Base-by-base conservation (phyloP, 345 rosid genomes). In the Dipteronia sinensis region DNA sequence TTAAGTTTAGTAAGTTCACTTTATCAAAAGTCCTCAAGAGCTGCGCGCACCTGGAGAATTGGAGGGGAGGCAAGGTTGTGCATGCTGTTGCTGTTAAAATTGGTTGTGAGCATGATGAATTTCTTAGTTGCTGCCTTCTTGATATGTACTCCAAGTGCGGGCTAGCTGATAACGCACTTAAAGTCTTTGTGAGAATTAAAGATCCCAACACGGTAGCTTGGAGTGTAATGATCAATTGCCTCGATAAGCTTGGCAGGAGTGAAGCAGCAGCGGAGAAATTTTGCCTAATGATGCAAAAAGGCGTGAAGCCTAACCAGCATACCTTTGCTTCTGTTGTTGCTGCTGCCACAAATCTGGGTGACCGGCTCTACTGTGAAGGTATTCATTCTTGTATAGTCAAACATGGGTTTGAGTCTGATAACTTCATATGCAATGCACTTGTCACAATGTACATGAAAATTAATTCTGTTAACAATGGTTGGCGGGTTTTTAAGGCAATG, bases 61-160 rank as follows among this genome's bases (percentile, higher is more conserved):
- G 83, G 78, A 78, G 67, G 55, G 83, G 79, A 56, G 90, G 89
- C 47, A 72, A 65, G 80, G 67, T 77, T 34, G 80, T 83, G 70
- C 92, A 87, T 81, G 85, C 86, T 69, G 15, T 84, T 69, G 81
- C 79, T 9, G 80, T 84, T 56, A 87, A 76, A 62, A 76, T 76
- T 62, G 88, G 86, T 51, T 73, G 68, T 61, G 87, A 78, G 67
- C 61, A 78, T 74, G 88, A 84, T 83, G 80, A 82, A 69, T 72
- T 82, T 80, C 67, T 84, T 12, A 77, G 87, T 69, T 89, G 88
- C 56, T 59, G 74, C 53, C 86, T 89, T 75, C 75, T 86, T 84
- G 83, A 84, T 78, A 80, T 86, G 83, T 87, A 87, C 75, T 87
- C 88, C 46, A 89, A 86, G 77, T 89, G 85, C 49, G 87, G 87